Evolutionary conservation across 805 yeast species (phyloP), one percentile per base, ranked within the genome.

Genomic region (Metschnikowia continentalis): DNA sequence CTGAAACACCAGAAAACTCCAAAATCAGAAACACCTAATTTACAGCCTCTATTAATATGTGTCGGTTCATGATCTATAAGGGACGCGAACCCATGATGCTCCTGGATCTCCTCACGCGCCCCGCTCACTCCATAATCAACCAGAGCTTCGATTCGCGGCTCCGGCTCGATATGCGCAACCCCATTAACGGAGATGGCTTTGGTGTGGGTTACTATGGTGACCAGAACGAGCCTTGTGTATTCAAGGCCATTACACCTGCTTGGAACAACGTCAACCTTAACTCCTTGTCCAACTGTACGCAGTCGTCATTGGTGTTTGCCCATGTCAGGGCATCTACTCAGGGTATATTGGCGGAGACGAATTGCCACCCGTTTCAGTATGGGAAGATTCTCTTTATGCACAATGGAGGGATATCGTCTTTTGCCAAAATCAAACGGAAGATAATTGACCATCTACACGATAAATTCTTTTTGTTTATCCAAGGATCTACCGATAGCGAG

Each of bases 151-250:
- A 94, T 65, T 84, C 94, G 38, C 71, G 99, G 45, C 75, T 94
- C 37, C 76, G 99, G 50, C 75, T 94, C 15, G 98, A 94, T 63
- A 84, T 83, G 70, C 74, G 95, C 57, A 81, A 96, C 47, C 98
- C 99, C 1, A 89, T 94, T 59, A 94, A 94, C 66, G 99, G 99
- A 39, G 99, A 94, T 68, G 99, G 99, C 0, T 94, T 94, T 67
- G 99, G 99, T 1, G 92, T 94, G 20, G 98, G 98, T 0, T 94
- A 94, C 70, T 94, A 94, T 48, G 61, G 72, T 7, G 55, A 66
- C 11, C 61, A 59, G 39, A 80, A 82, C 40, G 88, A 90, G 1
- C 98, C 99, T 23, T 94, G 98, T 68, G 79, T 90, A 2, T 94
- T 88, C 72, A 84, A 90, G 59, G 98, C 98, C 11, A 94, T 91